Evolutionary conservation across 2,329 filamentous ascomycete species (phyloP).

Genomic region (Pseudogymnoascus sp.): DNA sequence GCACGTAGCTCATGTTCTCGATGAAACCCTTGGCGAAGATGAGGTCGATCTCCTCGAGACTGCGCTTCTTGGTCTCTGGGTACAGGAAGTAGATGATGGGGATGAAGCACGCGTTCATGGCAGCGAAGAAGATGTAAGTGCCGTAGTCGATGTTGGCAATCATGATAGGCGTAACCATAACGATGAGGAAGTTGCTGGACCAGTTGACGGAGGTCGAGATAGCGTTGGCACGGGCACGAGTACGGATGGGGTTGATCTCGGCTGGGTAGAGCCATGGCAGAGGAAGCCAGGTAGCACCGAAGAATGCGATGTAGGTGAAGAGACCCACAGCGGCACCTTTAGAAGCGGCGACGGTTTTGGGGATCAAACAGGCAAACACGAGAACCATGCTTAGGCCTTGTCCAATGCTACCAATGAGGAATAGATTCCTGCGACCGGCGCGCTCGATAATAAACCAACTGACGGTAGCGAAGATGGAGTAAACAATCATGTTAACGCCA

Average conservation of each 20-base stretch:
- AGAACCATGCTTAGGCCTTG: slow-evolving; percentile 61
- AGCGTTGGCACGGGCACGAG: slow-evolving; percentile 55
- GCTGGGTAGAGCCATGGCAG: slow-evolving; percentile 56
- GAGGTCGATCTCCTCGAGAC: slow-evolving; percentile 61
- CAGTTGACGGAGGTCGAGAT: slow-evolving; percentile 46
- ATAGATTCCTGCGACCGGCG: slow-evolving; percentile 60
- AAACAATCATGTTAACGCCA: slow-evolving; percentile 49
- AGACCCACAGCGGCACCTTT: slow-evolving; percentile 43
- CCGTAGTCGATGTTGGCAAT: slow-evolving; percentile 29
- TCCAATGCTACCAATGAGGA: slow-evolving; percentile 59
- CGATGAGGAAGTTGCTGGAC: slow-evolving; percentile 49
- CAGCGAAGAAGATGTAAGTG: slow-evolving; percentile 33
- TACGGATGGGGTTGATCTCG: slow-evolving; percentile 51
- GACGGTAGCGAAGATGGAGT: slow-evolving; percentile 43
- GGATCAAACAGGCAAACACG: slow-evolving; percentile 31
- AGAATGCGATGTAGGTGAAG: slow-evolving; percentile 55
- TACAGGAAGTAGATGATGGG: slow-evolving; percentile 33
- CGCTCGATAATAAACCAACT: slow-evolving; percentile 48
- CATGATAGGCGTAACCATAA: slow-evolving; percentile 33
- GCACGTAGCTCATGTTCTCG: slow-evolving; percentile 53
- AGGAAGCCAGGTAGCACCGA: slow-evolving; percentile 51
- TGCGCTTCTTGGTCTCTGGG: slow-evolving; percentile 46
- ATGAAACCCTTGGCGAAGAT: slow-evolving; percentile 54
- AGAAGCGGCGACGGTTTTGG: slow-evolving; percentile 22
- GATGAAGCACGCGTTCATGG: slow-evolving; percentile 31